Evolutionary conservation across 768 basidiomycete genomes (phyloP), one percentile per base, ranked within the genome.

Genomic region (Termitomyces sp.): DNA sequence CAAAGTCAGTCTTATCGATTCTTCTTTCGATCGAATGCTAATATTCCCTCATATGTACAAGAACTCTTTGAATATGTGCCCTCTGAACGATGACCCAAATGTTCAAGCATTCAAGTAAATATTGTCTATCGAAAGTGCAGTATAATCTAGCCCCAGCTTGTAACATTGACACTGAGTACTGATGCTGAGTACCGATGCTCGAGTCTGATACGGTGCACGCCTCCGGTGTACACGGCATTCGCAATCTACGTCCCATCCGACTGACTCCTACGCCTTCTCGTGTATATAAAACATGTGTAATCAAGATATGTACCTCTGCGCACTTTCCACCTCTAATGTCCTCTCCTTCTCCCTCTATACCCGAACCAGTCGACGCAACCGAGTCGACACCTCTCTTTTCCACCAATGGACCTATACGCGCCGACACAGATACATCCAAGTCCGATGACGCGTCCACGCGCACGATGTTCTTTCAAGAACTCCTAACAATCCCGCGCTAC

Each of bases 341-440:
- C 34, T 25, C 25, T 25, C 25, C 25, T 25, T 50, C 49, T 34
- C 9, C 15, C 37, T 31, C 40, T 8, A n/a, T n/a, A n/a, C n/a
- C n/a, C n/a, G n/a, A n/a, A n/a, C n/a, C n/a, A n/a, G 6, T 0
- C 29, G 25, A 32, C 20, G 8, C 43, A 20, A 52, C 51, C 17
- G 59, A 60, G 17, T 52, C 59, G 51, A 60, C 59, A 8, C 59
- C 59, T 34, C 32, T 60, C 1, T 25, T 60, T 2, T 53, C n/a
- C 49, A n/a, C 2, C 25, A 15, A 31, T 4, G 8, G 42, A 31
- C 20, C 15, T 25, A 12, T 20, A n/a, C 15, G 3, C 20, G 10
- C 25, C 14, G 40, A 55, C 9, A 40, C 7, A 5, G 29, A 38
- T 17, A 46, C 38, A 32, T 9, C 31, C 7, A 49, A 49, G 14